phyloP scores from a whole-genome alignment of 2,329 filamentous ascomycete species.

The Didymella glomerata region DNA sequence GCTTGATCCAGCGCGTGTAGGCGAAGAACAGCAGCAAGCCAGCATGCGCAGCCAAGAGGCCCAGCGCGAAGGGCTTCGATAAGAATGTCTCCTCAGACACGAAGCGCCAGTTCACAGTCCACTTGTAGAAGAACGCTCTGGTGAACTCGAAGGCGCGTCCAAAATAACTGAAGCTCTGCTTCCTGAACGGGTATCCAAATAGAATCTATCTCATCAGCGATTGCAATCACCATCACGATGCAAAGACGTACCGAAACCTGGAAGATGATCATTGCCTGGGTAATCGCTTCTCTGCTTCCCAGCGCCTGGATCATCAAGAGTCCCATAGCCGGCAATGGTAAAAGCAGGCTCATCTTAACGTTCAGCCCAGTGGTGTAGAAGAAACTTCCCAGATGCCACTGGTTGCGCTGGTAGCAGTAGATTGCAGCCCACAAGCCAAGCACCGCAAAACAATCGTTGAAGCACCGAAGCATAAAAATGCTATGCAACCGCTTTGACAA shows the following conservation, averaged over 20 bases:
- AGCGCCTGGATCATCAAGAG: slow-evolving; percentile 77
- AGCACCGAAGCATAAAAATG: slow-evolving; percentile 89
- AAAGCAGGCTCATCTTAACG: slow-evolving; percentile 93
- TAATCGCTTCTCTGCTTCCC: slow-evolving; percentile 71
- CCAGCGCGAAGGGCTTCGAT: slow-evolving; percentile 71
- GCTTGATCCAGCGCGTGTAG: slow-evolving; percentile 74
- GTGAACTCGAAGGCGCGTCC: slow-evolving; percentile 88
- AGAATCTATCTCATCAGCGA: slow-evolving; percentile 54
- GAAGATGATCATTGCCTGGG: slow-evolving; percentile 73
- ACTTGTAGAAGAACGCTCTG: slow-evolving; percentile 91
- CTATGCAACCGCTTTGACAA: slow-evolving; percentile 93
- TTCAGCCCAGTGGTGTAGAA: slow-evolving; percentile 81
- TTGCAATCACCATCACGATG: slow-evolving; percentile 2
- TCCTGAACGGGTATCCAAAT: slow-evolving; percentile 72
- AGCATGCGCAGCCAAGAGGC: slow-evolving; percentile 71
- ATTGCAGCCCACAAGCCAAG: slow-evolving; percentile 86
- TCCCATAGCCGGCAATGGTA: slow-evolving; percentile 82
- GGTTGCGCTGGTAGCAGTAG: slow-evolving; percentile 75
- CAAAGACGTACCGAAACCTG: slow-evolving; percentile 73
- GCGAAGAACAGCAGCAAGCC: slow-evolving; percentile 73
- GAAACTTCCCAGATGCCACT: slow-evolving; percentile 76
- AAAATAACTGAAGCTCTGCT: slow-evolving; percentile 75
- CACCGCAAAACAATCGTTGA: slow-evolving; percentile 93
- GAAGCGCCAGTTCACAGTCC: slow-evolving; percentile 99
- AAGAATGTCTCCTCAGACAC: slow-evolving; percentile 84